phyloP scores from a whole-genome alignment of 306 rosid genomes.

The Hylodesmum podocarpum region DNA sequence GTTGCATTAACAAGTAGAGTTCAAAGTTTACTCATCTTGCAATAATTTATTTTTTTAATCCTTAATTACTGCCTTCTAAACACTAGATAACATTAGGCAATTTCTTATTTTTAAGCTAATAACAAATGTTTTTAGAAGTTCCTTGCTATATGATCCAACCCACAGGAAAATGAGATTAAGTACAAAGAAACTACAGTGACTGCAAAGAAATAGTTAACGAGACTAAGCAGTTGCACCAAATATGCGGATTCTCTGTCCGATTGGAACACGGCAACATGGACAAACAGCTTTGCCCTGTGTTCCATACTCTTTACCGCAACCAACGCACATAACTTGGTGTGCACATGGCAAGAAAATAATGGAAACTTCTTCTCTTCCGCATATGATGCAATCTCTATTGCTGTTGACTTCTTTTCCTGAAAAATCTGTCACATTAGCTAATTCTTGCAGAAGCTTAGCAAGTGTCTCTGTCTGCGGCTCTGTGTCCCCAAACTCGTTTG shows the following conservation, averaged over 20 bases:
- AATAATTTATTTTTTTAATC: not conserved
- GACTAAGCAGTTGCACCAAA: constrained; percentile 84
- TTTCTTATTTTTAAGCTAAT: constrained; percentile 22
- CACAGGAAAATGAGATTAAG: constrained; percentile 14
- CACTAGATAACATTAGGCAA: not conserved
- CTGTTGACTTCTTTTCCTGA: constrained; percentile 56
- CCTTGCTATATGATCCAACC: constrained; percentile 34
- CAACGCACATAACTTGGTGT: constrained; percentile 83
- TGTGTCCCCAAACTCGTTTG: constrained; percentile 40
- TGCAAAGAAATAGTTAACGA: constrained; percentile 17
- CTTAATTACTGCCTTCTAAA: not conserved
- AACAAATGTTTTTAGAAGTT: no score
- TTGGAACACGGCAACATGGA: constrained; percentile 76
- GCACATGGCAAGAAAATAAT: constrained; percentile 94
- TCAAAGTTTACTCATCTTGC: not conserved
- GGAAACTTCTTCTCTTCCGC: constrained; percentile 77
- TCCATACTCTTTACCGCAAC: constrained; percentile 72
- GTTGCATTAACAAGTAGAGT: not conserved
- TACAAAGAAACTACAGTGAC: constrained; percentile 16
- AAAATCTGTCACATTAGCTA: constrained; percentile 56
- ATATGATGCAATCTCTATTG: constrained; percentile 77
- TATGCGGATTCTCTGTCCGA: constrained; percentile 79
- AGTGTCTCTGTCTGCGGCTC: constrained; percentile 74
- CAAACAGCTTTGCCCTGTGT: constrained; percentile 68
- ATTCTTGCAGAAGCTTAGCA: constrained; percentile 71